Percentiles rank a stretch among this genome's conserved stretches.
Evolutionary conservation across 73 alveolate species (phyloP).

Genomic region (Symbiodinium natans): DNA sequence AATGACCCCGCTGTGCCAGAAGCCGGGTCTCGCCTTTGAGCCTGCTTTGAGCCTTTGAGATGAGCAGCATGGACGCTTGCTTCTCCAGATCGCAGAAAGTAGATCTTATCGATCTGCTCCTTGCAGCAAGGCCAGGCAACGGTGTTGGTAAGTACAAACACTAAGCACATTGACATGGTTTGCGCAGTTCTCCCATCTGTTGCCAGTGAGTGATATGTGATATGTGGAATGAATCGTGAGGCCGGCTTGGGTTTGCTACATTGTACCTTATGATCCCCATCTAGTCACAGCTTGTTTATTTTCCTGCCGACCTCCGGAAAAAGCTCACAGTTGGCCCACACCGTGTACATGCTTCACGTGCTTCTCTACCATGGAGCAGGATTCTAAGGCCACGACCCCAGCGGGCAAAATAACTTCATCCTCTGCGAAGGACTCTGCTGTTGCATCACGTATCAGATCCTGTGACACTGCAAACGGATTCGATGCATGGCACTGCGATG

Average conservation of each 20-base stretch:
- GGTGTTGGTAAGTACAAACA: background rate
- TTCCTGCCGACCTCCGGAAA: too few species aligned
- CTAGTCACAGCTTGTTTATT: too few species aligned
- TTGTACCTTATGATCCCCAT: too few species aligned
- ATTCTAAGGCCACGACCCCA: background rate
- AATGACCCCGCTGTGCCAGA: too few species aligned
- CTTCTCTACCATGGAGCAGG: too few species aligned
- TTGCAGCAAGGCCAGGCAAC: background rate
- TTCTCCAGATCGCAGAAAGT: constrained; percentile 37
- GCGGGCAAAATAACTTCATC: background rate
- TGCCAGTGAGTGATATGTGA: background rate
- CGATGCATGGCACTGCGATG: too few species aligned
- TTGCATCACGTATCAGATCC: background rate
- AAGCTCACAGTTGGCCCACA: too few species aligned
- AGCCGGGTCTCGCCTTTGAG: too few species aligned
- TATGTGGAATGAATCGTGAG: too few species aligned
- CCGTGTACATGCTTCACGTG: too few species aligned
- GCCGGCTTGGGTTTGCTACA: too few species aligned
- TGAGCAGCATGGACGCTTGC: constrained; percentile 36
- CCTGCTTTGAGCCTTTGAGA: background rate
- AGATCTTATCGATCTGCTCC: constrained; percentile 65
- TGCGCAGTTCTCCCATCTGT: background rate
- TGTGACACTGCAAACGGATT: too few species aligned
- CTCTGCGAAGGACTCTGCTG: background rate
- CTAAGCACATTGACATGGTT: background rate